Base-by-base conservation (phyloP, 805 yeast species). In the Metschnikowia hibisci region DNA sequence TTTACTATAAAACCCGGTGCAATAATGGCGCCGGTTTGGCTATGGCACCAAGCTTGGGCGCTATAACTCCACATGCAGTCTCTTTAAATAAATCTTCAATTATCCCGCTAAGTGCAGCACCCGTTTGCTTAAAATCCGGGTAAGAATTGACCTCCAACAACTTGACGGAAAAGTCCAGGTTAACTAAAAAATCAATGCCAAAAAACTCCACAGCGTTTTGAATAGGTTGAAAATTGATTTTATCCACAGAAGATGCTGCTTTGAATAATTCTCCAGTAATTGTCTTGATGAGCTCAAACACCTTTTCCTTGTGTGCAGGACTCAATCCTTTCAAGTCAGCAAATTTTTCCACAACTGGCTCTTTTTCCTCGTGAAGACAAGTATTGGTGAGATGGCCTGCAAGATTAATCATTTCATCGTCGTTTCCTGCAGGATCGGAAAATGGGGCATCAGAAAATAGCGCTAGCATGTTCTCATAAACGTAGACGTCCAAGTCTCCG, bases 111-210 rank as follows among this genome's bases (percentile, higher is more conserved):
- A 91, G 69, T 6, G 76, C 84, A 12, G 68, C 77, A 13, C 99
- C 99, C 0, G 98, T 93, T 64, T 93, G 99, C 57, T 88, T 89
- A 67, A 93, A 93, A 60, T 93, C 99, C 1, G 99, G 99, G 58
- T 84, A 93, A 12, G 98, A 83, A 57, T 93, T 93, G 34, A 89
- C 87, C 62, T 93, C 98, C 32, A 91, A 65, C 22, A 93, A 58
- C 34, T 71, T 73, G 3, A 85, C 91, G 11, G 72, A 60, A 16
- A 62, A 58, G 25, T 77, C 67, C 2, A 63, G 66, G 53, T 80
- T 82, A 13, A 93, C 85, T 42, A 93, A 63, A 61, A 89, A 90
- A 61, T 93, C 99, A 12, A 93, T 70, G 0, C 99, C 99, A 59
- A 75, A 93, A 6, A 87, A 73, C 62, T 93, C 99, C 58, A 87